phyloP scores from a whole-genome alignment of 768 basidiomycete genomes.

The Termitomyces sp. region DNA sequence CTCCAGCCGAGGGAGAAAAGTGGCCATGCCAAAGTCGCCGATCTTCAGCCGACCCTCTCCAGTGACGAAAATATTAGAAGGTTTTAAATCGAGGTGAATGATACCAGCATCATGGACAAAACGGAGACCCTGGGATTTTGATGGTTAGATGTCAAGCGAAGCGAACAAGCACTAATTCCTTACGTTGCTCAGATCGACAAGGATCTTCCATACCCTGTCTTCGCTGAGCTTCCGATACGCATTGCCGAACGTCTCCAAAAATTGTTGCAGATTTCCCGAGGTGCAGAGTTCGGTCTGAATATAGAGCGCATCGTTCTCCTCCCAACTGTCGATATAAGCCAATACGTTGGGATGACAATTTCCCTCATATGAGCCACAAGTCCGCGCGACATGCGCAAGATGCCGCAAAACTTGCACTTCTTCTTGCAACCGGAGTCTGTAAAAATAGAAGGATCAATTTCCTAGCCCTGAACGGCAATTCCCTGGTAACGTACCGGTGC shows the following conservation, averaged over 20 bases:
- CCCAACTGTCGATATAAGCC: slow-evolving; percentile 92
- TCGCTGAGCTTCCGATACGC: slow-evolving; percentile 84
- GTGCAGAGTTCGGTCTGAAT: slow-evolving; percentile 96
- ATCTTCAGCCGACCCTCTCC: slow-evolving; percentile 87
- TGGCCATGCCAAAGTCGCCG: slow-evolving; percentile 99
- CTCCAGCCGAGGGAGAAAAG: slow-evolving; percentile 70
- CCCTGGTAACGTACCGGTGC: slow-evolving; percentile 63
- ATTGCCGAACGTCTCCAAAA: slow-evolving; percentile 89
- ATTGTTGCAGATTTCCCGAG: slow-evolving; percentile 85
- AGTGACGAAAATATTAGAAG: slow-evolving; percentile 93
- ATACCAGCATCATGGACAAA: slow-evolving; percentile 89
- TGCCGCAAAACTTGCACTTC: slow-evolving; percentile 91
- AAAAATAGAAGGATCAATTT: slow-evolving; percentile 18
- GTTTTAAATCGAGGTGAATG: slow-evolving; percentile 96
- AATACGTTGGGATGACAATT: slow-evolving; percentile 76
- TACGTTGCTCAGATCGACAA: slow-evolving; percentile 86
- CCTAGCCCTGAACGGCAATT: slow-evolving; percentile 13
- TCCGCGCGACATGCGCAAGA: slow-evolving; percentile 40
- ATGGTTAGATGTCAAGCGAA: slow-evolving; percentile 20
- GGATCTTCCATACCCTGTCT: slow-evolving; percentile 92
- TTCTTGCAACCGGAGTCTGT: slow-evolving; percentile 80
- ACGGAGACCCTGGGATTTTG: slow-evolving; percentile 59
- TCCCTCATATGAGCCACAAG: slow-evolving; percentile 26
- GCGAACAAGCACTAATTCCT: slow-evolving; percentile 30
- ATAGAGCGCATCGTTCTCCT: slow-evolving; percentile 80